Base-by-base conservation (phyloP, 2,329 filamentous ascomycete genomes). In the Aspergillus niger region DNA sequence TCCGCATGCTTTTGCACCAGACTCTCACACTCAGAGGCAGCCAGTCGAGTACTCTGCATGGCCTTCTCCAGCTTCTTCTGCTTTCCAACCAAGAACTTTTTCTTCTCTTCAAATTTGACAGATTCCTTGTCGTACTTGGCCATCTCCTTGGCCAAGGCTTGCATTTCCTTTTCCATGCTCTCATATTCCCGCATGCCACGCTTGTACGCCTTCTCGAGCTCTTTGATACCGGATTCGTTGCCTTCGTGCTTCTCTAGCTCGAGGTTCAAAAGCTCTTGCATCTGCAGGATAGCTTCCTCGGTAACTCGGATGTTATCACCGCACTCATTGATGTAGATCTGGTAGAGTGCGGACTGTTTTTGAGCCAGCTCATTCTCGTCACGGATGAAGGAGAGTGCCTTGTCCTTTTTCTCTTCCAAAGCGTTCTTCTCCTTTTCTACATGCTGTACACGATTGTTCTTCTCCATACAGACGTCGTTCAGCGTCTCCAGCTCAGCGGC, bases 91-190 rank as follows among this genome's bases (percentile, higher is more conserved):
- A 99, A 79, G 76, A 98, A 98, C 74, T 99, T 99, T 75, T 90
- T 89, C 82, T 98, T 98, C 77, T 99, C 96, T 66, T 98, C 94
- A 67, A 96, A 93, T 73, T 99, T 99, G 77, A 99, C 95, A 22
- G 89, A 89, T 72, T 98, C 95, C 73, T 98, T 97, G 72, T 99
- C 96, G 63, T 96, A 92, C 72, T 93, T 94, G 48, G 92, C 88
- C 78, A 95, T 88, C 73, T 98, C 91, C 73, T 97, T 97, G 62
- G 89, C 80, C 57, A 97, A 82, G 26, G 81, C 83, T 67, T 97
- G 91, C 0, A 89, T 88, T 55, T 91, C 85, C 76, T 96, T 94
- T 67, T 96, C 91, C 65, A 96, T 86, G 1, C 82, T 81, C 66
- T 96, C 92, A 65, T 89, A 93, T 64, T 96, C 90, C 70, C 93